Conservation (phyloP, 371 early-diverging fungal genomes). For the Mortierella polycephala region DNA sequence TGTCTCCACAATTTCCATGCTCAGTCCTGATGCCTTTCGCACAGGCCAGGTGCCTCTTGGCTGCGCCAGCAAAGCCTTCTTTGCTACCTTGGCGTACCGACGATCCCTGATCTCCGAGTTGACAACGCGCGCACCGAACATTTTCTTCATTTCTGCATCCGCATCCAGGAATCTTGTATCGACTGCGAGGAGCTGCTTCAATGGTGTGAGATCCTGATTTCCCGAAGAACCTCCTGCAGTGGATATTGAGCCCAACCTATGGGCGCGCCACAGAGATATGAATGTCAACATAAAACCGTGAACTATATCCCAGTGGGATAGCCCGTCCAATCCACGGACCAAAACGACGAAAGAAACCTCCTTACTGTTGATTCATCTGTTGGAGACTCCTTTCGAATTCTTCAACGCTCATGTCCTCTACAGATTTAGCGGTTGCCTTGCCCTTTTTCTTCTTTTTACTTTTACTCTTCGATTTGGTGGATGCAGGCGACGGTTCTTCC, state of each 20-base stretch:
- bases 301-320: background rate
- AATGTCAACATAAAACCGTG: background rate
- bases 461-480: constrained; percentile 50
- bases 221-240: constrained; percentile 14
- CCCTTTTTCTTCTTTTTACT: constrained; percentile 64
- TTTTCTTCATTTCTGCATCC: constrained; percentile 87
- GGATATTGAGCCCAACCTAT: constrained; percentile 23
- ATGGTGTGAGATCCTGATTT: constrained; percentile 9
- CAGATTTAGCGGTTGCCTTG: constrained; percentile 49
- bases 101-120: constrained; percentile 63
- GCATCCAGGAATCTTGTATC: constrained; percentile 81
- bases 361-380: constrained; percentile 65
- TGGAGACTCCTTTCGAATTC: constrained; percentile 71
- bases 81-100: constrained; percentile 55
- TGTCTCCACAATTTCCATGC: constrained; percentile 76
- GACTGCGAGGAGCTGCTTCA: constrained; percentile 64
- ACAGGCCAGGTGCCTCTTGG: constrained; percentile 87
- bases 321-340: background rate
- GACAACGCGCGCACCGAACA: constrained; percentile 89
- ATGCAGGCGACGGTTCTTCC: constrained; percentile 2
- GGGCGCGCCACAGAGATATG: background rate
- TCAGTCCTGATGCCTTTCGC: constrained; percentile 71
- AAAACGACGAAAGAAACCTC: background rate
- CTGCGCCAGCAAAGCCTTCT: constrained; percentile 72
- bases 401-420: constrained; percentile 67